Conservation (phyloP, 2,329 filamentous ascomycete species). For the Talaromyces sp. region DNA sequence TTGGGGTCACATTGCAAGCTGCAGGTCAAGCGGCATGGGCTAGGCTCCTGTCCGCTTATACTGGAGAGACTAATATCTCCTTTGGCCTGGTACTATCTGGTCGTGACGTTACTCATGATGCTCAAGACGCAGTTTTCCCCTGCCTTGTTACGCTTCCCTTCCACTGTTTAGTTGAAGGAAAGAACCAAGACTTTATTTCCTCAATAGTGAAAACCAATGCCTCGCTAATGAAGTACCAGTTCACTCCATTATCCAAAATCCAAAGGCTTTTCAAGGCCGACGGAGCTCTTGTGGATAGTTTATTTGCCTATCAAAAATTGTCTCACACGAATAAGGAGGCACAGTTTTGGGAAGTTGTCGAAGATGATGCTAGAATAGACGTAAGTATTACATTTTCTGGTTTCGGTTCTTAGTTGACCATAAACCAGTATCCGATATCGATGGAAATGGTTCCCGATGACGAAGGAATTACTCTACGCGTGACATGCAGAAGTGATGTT, state of each 20-base stretch:
- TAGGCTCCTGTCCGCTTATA: slow-evolving; percentile 67
- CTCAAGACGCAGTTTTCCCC: slow-evolving; percentile 63
- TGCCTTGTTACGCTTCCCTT: slow-evolving; percentile 80
- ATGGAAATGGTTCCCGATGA: slow-evolving; percentile 65
- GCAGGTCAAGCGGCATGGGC: slow-evolving; percentile 75
- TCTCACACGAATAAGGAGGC: slow-evolving; percentile 18
- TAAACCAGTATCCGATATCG: slow-evolving; percentile 63
- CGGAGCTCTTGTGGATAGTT: slow-evolving; percentile 71
- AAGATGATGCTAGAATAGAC: slow-evolving; percentile 67
- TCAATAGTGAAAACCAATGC: slow-evolving; percentile 64
- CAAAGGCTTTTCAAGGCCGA: slow-evolving; percentile 66
- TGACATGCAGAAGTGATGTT: slow-evolving; percentile 62
- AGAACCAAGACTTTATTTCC: slow-evolving; percentile 55
- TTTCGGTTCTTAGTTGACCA: slow-evolving; percentile 8
- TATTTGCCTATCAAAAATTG: slow-evolving; percentile 76
- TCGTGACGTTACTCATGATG: slow-evolving; percentile 55
- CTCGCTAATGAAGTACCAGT: slow-evolving; percentile 64
- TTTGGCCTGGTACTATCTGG: slow-evolving; percentile 82
- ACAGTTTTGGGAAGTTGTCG: slow-evolving; percentile 55
- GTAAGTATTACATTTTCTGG: slow-evolving; percentile 23
- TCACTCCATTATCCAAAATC: slow-evolving; percentile 65
- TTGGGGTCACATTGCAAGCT: slow-evolving; percentile 70
- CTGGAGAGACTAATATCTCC: slow-evolving; percentile 67
- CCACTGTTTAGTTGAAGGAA: slow-evolving; percentile 51
- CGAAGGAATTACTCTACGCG: slow-evolving; percentile 54